phyloP scores from a whole-genome alignment of 2,329 filamentous ascomycete species.

The Fusarium coicis region DNA sequence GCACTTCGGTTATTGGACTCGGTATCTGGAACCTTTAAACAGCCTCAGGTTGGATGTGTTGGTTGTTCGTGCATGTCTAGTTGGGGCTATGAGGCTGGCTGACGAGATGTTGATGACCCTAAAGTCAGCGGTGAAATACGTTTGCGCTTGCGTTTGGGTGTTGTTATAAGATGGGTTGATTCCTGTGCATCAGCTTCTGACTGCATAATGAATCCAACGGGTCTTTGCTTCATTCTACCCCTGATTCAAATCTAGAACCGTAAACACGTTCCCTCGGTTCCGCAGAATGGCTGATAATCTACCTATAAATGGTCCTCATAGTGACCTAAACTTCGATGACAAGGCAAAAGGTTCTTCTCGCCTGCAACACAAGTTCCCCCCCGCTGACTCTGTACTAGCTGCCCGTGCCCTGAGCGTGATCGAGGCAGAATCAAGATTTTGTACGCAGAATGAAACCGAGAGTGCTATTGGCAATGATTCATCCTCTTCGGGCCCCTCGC shows the following conservation, averaged over 20 bases:
- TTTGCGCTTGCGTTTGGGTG: background rate
- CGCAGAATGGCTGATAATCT: background rate
- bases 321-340: background rate
- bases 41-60: background rate
- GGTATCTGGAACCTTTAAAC: background rate
- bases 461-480: background rate
- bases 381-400: background rate
- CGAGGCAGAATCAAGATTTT: background rate
- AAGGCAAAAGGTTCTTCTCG: background rate
- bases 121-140: background rate
- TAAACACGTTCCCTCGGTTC: background rate
- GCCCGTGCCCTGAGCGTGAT: background rate
- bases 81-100: slow-evolving; percentile 11
- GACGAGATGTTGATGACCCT: background rate
- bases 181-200: background rate
- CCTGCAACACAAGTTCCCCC: background rate
- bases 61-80: slow-evolving; percentile 9
- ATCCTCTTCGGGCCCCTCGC: background rate
- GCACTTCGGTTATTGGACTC: background rate
- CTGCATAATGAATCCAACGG: background rate
- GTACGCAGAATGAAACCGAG: background rate
- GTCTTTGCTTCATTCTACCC: background rate
- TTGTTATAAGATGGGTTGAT: background rate
- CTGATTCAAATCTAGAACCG: background rate
- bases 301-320: background rate